These are phyloP conservation scores for Hirschfeldia incana DNA, from an alignment of 345 rosid genomes.

Conservation along the genomic window DNA sequence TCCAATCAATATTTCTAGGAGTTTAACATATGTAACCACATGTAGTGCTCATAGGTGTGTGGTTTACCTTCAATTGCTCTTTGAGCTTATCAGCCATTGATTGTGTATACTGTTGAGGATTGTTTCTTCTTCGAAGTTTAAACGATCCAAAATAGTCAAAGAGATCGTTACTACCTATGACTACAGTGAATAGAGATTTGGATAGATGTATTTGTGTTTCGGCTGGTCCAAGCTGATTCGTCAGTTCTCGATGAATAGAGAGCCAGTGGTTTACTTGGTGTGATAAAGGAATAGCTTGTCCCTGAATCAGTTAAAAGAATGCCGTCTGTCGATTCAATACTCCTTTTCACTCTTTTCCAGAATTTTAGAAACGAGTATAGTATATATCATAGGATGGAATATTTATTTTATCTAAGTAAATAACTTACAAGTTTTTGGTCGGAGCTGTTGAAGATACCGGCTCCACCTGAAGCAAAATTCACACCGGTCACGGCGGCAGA, in stretches of 20 bases:
- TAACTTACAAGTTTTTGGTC: conserved; percentile 51
- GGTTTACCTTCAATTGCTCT: conserved; percentile 61
- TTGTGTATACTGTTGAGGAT: conserved; percentile 47
- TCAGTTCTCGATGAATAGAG: conserved; percentile 21
- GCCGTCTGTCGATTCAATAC: neutral
- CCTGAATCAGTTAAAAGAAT: conserved; percentile 27
- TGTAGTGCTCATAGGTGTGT: neutral
- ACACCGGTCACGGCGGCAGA: conserved; percentile 45
- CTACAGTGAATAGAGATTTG: conserved; percentile 52
- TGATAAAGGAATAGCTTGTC: conserved; percentile 50
- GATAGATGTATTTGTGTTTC: conserved; percentile 43
- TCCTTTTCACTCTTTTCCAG: neutral
- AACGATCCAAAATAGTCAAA: conserved; percentile 51
- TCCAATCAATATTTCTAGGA: neutral
- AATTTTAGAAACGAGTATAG: neutral
- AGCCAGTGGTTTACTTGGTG: conserved; percentile 54
- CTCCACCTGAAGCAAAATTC: conserved; percentile 68
- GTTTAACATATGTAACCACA: neutral
- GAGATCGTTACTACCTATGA: conserved; percentile 73
- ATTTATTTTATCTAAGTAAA: neutral
- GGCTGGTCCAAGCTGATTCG: conserved; percentile 36
- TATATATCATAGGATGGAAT: neutral
- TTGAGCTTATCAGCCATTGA: conserved; percentile 51
- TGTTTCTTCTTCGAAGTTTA: conserved; percentile 36
- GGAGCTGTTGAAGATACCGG: conserved; percentile 61